Evolutionary conservation across 164 flowering plant genomes (phyloP).

Genomic region (Sedum album): DNA sequence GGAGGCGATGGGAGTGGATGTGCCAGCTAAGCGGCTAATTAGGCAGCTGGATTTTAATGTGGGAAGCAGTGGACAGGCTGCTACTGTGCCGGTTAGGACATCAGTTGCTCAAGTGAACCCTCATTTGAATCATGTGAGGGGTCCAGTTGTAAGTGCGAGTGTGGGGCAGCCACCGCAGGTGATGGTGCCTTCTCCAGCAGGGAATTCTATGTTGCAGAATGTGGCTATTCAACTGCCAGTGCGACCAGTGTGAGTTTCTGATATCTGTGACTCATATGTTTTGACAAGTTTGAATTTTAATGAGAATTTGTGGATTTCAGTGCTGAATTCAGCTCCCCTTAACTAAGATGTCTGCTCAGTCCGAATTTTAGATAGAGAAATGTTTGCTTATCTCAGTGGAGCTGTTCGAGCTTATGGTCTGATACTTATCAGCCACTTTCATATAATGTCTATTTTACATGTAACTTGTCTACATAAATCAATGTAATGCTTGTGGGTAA

Average conservation of each 20-base stretch:
- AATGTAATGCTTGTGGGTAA: background rate
- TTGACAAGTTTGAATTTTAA: background rate
- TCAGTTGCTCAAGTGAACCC: background rate
- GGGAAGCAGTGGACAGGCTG: background rate
- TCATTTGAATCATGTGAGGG: background rate
- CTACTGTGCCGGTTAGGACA: background rate
- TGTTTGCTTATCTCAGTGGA: background rate
- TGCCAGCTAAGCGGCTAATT: background rate
- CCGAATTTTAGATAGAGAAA: background rate
- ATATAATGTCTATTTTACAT: background rate
- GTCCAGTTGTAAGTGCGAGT: background rate
- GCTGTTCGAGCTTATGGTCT: background rate
- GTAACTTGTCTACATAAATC: background rate
- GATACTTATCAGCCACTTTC: background rate
- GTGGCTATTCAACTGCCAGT: background rate
- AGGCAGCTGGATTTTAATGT: conserved; percentile 10
- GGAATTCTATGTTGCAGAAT: background rate
- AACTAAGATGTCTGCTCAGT: background rate
- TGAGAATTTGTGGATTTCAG: background rate
- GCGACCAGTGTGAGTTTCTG: conserved; percentile 5
- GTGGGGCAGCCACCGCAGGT: background rate
- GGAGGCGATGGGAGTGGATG: background rate
- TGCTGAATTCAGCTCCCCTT: background rate
- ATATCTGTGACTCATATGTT: background rate
- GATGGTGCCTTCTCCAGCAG: background rate